A percentile compares a stretch with the other conserved stretches of the same genome.
These are phyloP conservation scores for Phialocephala subalpina DNA, from an alignment of 2,329 filamentous ascomycete genomes.

Conservation along the genomic window DNA sequence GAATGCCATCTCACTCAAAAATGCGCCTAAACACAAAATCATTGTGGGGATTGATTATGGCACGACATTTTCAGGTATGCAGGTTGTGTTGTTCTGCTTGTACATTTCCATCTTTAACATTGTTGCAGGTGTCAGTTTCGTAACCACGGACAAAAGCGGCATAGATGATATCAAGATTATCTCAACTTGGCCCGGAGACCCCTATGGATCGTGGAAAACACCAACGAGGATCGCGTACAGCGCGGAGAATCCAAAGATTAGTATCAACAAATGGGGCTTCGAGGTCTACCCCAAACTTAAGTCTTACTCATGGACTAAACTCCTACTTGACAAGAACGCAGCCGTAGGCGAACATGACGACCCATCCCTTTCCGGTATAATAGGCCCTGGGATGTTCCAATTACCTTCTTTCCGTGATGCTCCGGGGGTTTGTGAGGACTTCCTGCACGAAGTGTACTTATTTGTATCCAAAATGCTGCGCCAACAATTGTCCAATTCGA, in stretches of 20 bases:
- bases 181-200: too few relatives aligned
- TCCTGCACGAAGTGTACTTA: slow-evolving; percentile 28
- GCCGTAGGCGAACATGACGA: slow-evolving; percentile 28
- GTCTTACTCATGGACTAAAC: slow-evolving; percentile 41
- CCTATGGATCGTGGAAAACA: not conserved
- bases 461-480: slow-evolving; percentile 20
- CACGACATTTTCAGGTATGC: too few relatives aligned
- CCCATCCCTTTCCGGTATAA: slow-evolving; percentile 17
- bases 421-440: slow-evolving; percentile 37
- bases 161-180: too few relatives aligned
- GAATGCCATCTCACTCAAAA: too few relatives aligned
- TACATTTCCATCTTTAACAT: too few relatives aligned
- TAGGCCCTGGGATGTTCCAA: slow-evolving; percentile 22
- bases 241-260: not conserved
- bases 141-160: too few relatives aligned
- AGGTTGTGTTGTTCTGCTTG: too few relatives aligned
- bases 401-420: slow-evolving; percentile 25
- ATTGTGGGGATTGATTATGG: too few relatives aligned
- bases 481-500: not conserved
- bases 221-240: not conserved
- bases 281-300: slow-evolving; percentile 30
- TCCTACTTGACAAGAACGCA: slow-evolving; percentile 37
- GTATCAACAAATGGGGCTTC: slow-evolving; percentile 36
- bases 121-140: too few relatives aligned
- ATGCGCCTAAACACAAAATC: too few relatives aligned